These are phyloP conservation scores for Blastocystis sp. DNA, from an alignment of 352 stramenopile species.

Conservation along the genomic window DNA sequence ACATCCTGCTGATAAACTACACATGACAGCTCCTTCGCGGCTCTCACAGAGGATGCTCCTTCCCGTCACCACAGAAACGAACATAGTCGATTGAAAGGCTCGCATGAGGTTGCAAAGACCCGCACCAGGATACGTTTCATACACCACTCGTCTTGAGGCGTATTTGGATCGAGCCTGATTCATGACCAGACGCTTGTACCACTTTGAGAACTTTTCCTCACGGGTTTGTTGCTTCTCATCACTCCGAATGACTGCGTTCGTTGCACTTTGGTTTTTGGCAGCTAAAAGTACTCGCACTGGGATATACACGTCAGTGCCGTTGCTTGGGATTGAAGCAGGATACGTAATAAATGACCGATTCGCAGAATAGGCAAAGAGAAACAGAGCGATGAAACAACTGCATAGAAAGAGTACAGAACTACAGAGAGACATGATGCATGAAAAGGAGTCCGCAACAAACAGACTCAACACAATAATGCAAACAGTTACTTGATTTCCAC, in stretches of 20 bases:
- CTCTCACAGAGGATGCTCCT: background rate
- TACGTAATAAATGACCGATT: too few species aligned
- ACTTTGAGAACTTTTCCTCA: background rate
- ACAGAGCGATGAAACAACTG: background rate
- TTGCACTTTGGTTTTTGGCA: too few species aligned
- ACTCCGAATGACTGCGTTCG: too few species aligned
- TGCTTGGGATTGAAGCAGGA: too few species aligned
- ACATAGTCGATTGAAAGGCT: background rate
- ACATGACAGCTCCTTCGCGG: background rate
- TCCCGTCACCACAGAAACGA: background rate
- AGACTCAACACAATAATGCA: background rate
- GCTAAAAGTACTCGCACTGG: too few species aligned
- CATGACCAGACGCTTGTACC: background rate
- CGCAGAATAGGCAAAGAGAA: background rate
- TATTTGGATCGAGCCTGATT: background rate
- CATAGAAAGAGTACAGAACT: background rate
- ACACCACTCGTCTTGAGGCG: background rate
- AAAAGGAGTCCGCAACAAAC: background rate
- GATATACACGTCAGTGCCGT: too few species aligned
- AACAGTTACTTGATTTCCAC: background rate
- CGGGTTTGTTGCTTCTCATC: too few species aligned
- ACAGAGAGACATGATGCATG: background rate
- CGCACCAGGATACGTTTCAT: background rate
- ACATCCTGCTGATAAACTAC: background rate
- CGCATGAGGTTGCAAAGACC: slow-evolving; percentile 4